phyloP scores from a whole-genome alignment of 2,329 filamentous ascomycete species.

The Stachybotrys echinatus region DNA sequence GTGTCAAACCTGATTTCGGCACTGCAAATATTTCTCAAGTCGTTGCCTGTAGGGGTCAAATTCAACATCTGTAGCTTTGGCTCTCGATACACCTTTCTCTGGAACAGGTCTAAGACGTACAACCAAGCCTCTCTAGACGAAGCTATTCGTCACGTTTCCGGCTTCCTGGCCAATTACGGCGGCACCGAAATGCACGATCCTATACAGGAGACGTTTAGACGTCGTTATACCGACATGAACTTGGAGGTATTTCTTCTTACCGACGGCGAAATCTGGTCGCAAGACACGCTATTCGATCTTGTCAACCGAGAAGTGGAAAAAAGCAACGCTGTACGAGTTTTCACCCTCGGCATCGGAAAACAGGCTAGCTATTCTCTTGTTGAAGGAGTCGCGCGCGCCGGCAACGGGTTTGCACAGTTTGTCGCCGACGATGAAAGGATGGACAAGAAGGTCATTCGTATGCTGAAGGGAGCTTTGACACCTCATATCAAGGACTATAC shows the following conservation, averaged over 20 bases:
- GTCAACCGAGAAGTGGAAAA: conserved; percentile 33
- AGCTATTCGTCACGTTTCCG: conserved; percentile 35
- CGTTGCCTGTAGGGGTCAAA: conserved; percentile 55
- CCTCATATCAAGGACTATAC: conserved; percentile 61
- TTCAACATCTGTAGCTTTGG: conserved; percentile 72
- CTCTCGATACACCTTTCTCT: conserved; percentile 37
- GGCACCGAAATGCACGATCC: conserved; percentile 48
- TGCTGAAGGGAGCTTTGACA: conserved; percentile 66
- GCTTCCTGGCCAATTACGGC: conserved; percentile 41
- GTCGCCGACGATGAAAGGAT: conserved; percentile 60
- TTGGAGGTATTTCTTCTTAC: conserved; percentile 52
- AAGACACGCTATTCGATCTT: conserved; percentile 36
- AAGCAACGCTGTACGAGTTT: conserved; percentile 43
- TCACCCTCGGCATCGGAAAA: conserved; percentile 49
- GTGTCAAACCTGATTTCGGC: conserved; percentile 50
- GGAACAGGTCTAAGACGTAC: conserved; percentile 40
- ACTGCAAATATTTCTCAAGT: conserved; percentile 60
- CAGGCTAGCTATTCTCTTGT: conserved; percentile 46
- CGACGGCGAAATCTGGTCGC: conserved; percentile 49
- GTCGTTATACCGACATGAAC: conserved; percentile 37
- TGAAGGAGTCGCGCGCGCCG: conserved; percentile 48
- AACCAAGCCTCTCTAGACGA: conserved; percentile 34
- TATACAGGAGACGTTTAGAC: conserved; percentile 36
- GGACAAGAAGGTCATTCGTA: conserved; percentile 63
- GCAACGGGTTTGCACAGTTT: conserved; percentile 55